Base-by-base conservation (phyloP, 305 asterid genomes). In the Solanum hybrid region DNA sequence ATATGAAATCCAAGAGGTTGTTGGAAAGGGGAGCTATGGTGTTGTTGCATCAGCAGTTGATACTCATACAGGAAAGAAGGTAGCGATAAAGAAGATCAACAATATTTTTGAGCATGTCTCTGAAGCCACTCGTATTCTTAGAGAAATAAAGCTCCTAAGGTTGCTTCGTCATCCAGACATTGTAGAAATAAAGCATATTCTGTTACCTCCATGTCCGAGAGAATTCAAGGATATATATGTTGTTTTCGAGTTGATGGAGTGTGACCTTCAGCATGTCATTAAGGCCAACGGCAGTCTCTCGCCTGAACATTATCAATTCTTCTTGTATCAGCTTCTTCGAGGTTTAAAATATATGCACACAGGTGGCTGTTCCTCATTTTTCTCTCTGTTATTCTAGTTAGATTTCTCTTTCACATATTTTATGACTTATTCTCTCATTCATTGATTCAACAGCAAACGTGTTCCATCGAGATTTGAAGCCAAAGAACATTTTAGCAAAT, bases 11-110 rank as follows among this genome's bases (percentile, higher is more conserved):
- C 97, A 95, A 93, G 99, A 97, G 95, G 99, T 97, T 70, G 98
- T 97, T 88, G 99, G 99, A 81, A 97, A 95, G 94, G 99, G 99
- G 91, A 97, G 99, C 88, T 97, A 97, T 86, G 99, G 99, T 72
- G 98, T 96, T 61, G 99, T 97, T 88, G 98, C 98, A 32, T 95
- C 99, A 88, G 99, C 99, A 65, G 95, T 97, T 90, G 98, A 97
- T 91, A 96, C 98, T 38, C 99, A 96, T 95, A 96, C 98, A 17
- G 99, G 99, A 91, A 94, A 96, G 91, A 96, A 93, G 93, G 99
- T 97, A 86, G 99, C 99, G 13, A 97, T 97, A 92, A 97, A 97
- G 93, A 97, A 96, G 94, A 97, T 97, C 89, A 94, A 91, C 86
- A 94, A 94, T 92, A 91, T 96, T 89, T 94, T 97, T 87, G 99